phyloP scores from a whole-genome alignment of 768 basidiomycete genomes.

The Zangia roseola region DNA sequence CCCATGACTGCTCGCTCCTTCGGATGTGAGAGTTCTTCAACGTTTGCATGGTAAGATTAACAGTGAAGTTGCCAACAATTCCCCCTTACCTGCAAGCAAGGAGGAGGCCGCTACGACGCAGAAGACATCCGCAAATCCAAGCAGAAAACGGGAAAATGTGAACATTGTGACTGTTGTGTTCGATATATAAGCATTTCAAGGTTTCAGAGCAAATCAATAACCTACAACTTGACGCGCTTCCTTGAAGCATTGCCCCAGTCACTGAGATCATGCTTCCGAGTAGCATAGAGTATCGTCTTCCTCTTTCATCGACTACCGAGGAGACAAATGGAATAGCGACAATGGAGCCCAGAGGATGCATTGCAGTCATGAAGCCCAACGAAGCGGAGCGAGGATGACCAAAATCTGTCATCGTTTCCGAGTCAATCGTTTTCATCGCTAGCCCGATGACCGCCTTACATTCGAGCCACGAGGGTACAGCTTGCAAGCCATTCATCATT shows the following conservation, averaged over 20 bases:
- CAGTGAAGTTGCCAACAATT: no score
- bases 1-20: constrained; percentile 19
- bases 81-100: constrained; percentile 5
- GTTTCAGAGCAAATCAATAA: no score
- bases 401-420: constrained; percentile 42
- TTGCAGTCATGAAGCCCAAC: constrained; percentile 54
- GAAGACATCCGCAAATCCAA: background rate
- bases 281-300: constrained; percentile 12
- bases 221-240: constrained; percentile 11
- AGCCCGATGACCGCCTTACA: constrained; percentile 37
- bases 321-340: no score
- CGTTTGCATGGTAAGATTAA: background rate
- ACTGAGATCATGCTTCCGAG: constrained; percentile 6
- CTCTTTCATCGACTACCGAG: constrained; percentile 1
- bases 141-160: constrained; percentile 3
- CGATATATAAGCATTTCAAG: no score
- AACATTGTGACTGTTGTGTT: constrained; percentile 6
- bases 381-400: constrained; percentile 51
- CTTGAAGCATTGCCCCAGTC: constrained; percentile 10
- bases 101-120: constrained; percentile 5
- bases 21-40: constrained; percentile 22
- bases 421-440: background rate
- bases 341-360: constrained; percentile 40
- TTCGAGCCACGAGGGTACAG: constrained; percentile 53
- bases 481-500: constrained; percentile 65